Evolutionary conservation across 2,329 filamentous ascomycete species (phyloP).

Genomic region (Cordyceps fumosorosea): DNA sequence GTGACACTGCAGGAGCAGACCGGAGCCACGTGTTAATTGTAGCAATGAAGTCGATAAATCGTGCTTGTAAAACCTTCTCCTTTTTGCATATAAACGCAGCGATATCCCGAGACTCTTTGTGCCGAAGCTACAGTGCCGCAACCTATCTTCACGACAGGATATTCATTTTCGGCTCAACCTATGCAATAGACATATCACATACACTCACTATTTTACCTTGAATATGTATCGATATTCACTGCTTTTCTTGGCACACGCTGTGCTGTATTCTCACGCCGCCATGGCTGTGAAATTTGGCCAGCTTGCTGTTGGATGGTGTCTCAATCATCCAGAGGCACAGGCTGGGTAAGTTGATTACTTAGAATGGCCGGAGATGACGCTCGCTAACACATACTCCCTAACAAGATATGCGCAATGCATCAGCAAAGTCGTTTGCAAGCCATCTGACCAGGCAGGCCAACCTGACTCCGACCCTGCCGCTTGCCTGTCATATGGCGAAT

Average conservation of each 20-base stretch:
- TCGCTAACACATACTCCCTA: not conserved
- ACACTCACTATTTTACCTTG: not conserved
- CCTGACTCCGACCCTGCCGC: not conserved
- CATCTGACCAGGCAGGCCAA: not conserved
- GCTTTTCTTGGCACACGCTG: not conserved
- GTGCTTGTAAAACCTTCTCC: not conserved
- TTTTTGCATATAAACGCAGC: not conserved
- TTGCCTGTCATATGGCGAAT: conserved; percentile 20
- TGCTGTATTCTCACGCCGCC: not conserved
- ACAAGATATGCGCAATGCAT: conserved; percentile 7
- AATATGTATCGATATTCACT: not conserved
- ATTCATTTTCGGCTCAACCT: not conserved
- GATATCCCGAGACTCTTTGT: not conserved
- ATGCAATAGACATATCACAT: not conserved
- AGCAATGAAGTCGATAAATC: not conserved
- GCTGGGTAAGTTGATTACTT: not conserved
- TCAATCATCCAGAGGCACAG: conserved; percentile 2
- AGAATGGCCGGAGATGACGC: not conserved
- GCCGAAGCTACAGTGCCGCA: not conserved
- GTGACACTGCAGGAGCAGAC: conserved; percentile 1
- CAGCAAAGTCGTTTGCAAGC: not conserved
- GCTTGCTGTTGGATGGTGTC: conserved; percentile 9
- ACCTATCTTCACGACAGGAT: not conserved
- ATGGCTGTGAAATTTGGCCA: not conserved
- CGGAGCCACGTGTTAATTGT: not conserved